Evolutionary conservation across 306 rosid genomes (phyloP).

Genomic region (Ochetophila trinervis): DNA sequence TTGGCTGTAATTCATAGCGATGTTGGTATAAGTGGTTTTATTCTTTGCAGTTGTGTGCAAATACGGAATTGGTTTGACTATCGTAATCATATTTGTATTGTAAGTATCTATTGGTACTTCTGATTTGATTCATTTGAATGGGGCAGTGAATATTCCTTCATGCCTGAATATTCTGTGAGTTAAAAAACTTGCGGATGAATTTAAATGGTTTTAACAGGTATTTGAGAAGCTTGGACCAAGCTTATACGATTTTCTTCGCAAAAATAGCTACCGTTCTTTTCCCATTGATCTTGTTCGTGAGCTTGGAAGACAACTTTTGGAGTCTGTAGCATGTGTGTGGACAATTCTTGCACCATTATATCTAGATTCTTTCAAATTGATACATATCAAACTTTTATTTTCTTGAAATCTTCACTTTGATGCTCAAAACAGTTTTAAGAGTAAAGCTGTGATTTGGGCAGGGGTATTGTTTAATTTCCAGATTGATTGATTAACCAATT

Average conservation of each 20-base stretch:
- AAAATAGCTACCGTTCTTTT: slow-evolving; percentile 85
- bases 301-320: slow-evolving; percentile 90
- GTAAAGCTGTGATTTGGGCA: slow-evolving; percentile 26
- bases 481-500: not conserved
- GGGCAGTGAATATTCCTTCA: slow-evolving; percentile 46
- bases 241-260: slow-evolving; percentile 89
- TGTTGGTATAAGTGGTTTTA: slow-evolving; percentile 64
- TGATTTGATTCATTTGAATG: slow-evolving; percentile 57
- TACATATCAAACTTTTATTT: not conserved
- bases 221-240: slow-evolving; percentile 97
- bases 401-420: slow-evolving; percentile 7
- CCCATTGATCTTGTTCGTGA: slow-evolving; percentile 94
- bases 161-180: slow-evolving; percentile 73
- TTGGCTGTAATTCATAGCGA: slow-evolving; percentile 43
- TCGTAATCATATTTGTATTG: slow-evolving; percentile 88
- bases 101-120: slow-evolving; percentile 69
- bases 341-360: slow-evolving; percentile 60
- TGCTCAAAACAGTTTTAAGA: slow-evolving; percentile 16
- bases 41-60: slow-evolving; percentile 95
- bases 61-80: slow-evolving; percentile 95
- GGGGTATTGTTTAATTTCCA: slow-evolving; percentile 10
- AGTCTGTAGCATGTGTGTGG: slow-evolving; percentile 96
- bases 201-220: slow-evolving; percentile 85
- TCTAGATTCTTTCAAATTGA: slow-evolving; percentile 26
- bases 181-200: slow-evolving; percentile 74